phyloP scores from a whole-genome alignment of 2,329 filamentous ascomycete species.

The Nothopassalora personata region DNA sequence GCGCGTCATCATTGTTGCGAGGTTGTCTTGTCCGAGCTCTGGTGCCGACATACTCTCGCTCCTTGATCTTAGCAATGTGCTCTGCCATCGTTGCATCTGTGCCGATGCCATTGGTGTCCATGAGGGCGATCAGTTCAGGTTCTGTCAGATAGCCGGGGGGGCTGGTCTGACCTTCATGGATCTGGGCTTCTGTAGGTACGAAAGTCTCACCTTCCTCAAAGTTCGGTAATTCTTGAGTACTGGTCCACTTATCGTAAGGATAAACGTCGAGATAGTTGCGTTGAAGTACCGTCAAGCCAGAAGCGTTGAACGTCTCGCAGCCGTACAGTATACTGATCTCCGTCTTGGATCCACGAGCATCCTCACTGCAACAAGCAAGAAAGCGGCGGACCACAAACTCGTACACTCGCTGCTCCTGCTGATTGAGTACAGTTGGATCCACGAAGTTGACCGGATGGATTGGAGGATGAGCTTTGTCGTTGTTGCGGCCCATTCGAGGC shows the following conservation, averaged over 20 bases:
- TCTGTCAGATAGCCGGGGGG: constrained; percentile 86
- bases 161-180: constrained; percentile 84
- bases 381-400: constrained; percentile 91
- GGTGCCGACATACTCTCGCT: constrained; percentile 77
- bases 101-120: constrained; percentile 98
- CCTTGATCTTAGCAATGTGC: constrained; percentile 93
- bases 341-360: constrained; percentile 80
- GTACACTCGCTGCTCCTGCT: constrained; percentile 67
- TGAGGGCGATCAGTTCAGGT: constrained; percentile 88
- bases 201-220: constrained; percentile 78
- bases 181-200: constrained; percentile 79
- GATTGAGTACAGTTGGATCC: constrained; percentile 54
- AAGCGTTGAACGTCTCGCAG: constrained; percentile 72
- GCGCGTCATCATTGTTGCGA: constrained; percentile 23
- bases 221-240: constrained; percentile 72
- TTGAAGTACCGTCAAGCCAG: constrained; percentile 77
- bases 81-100: constrained; percentile 99
- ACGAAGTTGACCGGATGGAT: constrained; percentile 94
- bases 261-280: constrained; percentile 95
- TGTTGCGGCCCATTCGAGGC: constrained; percentile 77
- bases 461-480: constrained; percentile 94
- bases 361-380: constrained; percentile 90
- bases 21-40: constrained; percentile 40
- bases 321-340: constrained; percentile 83
- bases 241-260: constrained; percentile 93